Evolutionary conservation across 345 rosid genomes (phyloP).

Genomic region (Hibiscus trionum): DNA sequence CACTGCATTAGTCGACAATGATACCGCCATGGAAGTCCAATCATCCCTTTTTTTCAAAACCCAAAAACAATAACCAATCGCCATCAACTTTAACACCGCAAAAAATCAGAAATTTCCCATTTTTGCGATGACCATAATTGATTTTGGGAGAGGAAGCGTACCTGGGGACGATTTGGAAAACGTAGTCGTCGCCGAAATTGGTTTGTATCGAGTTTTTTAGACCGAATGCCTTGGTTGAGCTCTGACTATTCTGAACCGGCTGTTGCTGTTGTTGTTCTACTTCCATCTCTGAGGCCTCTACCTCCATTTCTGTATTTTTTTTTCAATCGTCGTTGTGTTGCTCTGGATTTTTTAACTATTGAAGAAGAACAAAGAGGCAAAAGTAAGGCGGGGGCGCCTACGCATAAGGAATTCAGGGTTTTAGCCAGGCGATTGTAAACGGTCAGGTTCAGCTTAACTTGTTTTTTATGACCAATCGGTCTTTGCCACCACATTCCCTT

Average conservation of each 20-base stretch:
- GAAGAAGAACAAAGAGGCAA: neutral
- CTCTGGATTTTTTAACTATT: neutral
- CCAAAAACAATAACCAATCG: neutral
- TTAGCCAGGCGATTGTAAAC: conserved; percentile 16
- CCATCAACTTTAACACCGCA: neutral
- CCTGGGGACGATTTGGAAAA: conserved; percentile 81
- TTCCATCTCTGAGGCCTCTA: conserved; percentile 49
- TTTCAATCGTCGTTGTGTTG: neutral
- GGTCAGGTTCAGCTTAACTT: neutral
- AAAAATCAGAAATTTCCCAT: neutral
- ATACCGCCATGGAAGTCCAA: conserved; percentile 86
- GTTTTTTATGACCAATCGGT: neutral
- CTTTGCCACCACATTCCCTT: neutral
- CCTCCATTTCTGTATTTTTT: conserved; percentile 23
- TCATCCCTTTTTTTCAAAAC: conserved; percentile 44
- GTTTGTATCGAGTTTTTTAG: conserved; percentile 73
- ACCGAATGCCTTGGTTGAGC: conserved; percentile 41
- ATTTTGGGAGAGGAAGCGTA: conserved; percentile 12
- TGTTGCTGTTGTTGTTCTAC: conserved; percentile 30
- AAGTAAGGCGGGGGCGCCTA: neutral
- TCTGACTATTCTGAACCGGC: conserved; percentile 6
- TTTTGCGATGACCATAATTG: neutral
- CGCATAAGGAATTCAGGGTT: neutral
- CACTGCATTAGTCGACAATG: conserved; percentile 69
- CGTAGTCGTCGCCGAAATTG: conserved; percentile 78